Conservation (phyloP, 2,329 filamentous ascomycete species). For the Aspergillus aculeatus region DNA sequence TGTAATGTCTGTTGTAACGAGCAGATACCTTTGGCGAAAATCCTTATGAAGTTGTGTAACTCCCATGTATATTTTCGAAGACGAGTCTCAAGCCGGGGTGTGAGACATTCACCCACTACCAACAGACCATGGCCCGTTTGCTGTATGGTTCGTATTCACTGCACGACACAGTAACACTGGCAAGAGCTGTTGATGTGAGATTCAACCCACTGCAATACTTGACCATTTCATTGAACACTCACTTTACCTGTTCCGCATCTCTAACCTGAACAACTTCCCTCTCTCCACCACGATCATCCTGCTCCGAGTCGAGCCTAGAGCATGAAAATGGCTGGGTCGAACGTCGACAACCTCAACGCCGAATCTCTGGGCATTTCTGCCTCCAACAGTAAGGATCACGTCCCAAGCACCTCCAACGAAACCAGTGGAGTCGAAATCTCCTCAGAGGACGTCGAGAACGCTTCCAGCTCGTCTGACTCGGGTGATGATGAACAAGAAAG, state of each 20-base stretch:
- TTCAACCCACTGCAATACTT: too few relatives aligned
- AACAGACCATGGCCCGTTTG: not conserved
- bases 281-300: not conserved
- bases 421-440: not conserved
- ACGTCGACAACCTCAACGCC: not conserved
- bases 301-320: not conserved
- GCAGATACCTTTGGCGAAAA: too few relatives aligned
- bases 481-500: conserved; percentile 29
- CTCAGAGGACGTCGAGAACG: conserved; percentile 1
- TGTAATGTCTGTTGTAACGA: too few relatives aligned
- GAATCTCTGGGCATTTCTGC: not conserved
- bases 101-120: too few relatives aligned
- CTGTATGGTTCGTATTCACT: not conserved
- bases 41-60: too few relatives aligned
- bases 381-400: not conserved
- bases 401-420: not conserved
- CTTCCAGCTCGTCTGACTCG: conserved; percentile 26
- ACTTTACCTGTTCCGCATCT: not conserved
- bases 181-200: not conserved
- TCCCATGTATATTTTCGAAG: too few relatives aligned
- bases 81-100: too few relatives aligned
- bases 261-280: not conserved
- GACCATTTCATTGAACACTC: not conserved
- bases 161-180: not conserved
- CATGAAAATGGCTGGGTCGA: not conserved